Conservation (phyloP, 2,329 filamentous ascomycete genomes). For the Colletotrichum tofieldiae region DNA sequence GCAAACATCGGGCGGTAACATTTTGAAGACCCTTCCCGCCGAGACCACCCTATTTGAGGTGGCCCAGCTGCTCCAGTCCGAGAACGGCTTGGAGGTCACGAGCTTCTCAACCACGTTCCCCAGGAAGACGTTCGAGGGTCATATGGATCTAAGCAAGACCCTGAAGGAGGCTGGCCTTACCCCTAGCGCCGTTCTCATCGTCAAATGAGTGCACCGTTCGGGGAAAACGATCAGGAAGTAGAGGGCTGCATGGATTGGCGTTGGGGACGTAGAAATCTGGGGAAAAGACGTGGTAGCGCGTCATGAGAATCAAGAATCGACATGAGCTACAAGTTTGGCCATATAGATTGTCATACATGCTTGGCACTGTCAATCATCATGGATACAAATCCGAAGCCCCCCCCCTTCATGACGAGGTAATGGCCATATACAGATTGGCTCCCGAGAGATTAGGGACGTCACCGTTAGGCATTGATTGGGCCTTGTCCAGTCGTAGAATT, state of each 20-base stretch:
- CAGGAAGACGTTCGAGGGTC: constrained; percentile 81
- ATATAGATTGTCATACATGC: background rate
- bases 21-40: constrained; percentile 90
- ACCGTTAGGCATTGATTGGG: background rate
- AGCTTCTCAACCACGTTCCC: constrained; percentile 92
- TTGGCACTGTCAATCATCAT: background rate
- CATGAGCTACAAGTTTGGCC: background rate
- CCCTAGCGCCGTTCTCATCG: constrained; percentile 90
- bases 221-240: constrained; percentile 14
- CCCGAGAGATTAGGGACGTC: no score
- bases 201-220: constrained; percentile 63
- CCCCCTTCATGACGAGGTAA: background rate
- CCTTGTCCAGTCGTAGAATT: background rate
- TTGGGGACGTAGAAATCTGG: constrained; percentile 15
- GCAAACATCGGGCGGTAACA: constrained; percentile 81
- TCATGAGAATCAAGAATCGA: background rate
- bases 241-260: constrained; percentile 25
- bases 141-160: constrained; percentile 87
- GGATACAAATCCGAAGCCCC: background rate
- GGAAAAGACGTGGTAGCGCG: background rate
- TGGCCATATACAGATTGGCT: background rate
- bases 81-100: constrained; percentile 79
- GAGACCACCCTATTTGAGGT: constrained; percentile 96
- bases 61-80: constrained; percentile 80
- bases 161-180: constrained; percentile 92